Base-by-base conservation (phyloP, 768 basidiomycete species). In the Tremella fuciformis region DNA sequence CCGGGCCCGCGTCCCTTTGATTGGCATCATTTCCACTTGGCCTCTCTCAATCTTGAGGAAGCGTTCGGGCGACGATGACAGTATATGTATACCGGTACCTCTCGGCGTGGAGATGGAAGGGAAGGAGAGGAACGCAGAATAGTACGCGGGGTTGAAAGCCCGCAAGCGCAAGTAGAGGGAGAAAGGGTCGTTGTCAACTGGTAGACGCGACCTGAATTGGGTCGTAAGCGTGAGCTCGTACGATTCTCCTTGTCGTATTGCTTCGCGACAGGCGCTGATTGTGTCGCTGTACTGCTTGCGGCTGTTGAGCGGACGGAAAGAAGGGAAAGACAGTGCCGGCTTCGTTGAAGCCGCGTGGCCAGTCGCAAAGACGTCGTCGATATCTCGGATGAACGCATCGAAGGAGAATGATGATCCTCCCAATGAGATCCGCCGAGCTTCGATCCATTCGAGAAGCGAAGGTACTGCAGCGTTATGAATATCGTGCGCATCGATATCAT, bases 211-310 rank as follows among this genome's bases (percentile, higher is more conserved):
- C 47, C 62, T 29, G 82, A 82, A 42, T 1, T 59, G 59, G 16
- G 78, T 78, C 1, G 93, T 96, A 29, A 96, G 79, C 64, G 92
- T 96, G 37, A 97, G 82, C 74, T 97, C 93, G 77, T 97, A 97
- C 1, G 89, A 89, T 71, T 96, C 88, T 2, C 93, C 93, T 26
- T 86, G 81, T 59, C 81, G 86, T 39, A 96, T 83, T 60, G 82
- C 81, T 55, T 88, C 85, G 69, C 90, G 85, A 13, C 89, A 88
- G 53, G 79, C 70, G 18, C 83, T 78, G 64, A 96, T 91, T 16
- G 83, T 83, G 24, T 82, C 76, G 26, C 86, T 83, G 76, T 97
- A 96, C 1, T 62, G 57, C 2, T 58, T 41, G 8, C 67, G 67
- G 8, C 54, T 59, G 11, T 62, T 59, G 22, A 54, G 48, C 1